Conservation (phyloP, 2,329 filamentous ascomycete genomes). For the Thelonectria discophora region DNA sequence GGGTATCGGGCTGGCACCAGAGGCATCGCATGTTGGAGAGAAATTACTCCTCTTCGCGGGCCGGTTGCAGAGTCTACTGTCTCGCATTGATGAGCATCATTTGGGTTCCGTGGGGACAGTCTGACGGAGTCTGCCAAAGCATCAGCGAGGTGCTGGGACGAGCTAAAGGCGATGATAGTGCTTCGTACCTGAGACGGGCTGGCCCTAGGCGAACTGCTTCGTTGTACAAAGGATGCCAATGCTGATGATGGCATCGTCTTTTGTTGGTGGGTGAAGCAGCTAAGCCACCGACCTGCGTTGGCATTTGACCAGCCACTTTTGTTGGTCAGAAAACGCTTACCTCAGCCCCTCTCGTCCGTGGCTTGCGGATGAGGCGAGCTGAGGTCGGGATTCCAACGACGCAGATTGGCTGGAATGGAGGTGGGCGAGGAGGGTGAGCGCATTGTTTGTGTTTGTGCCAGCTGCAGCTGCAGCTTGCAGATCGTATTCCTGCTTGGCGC, state of each 20-base stretch:
- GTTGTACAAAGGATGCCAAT: not conserved
- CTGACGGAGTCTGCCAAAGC: not conserved
- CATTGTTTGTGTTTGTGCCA: slow-evolving; percentile 6
- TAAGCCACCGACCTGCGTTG: slow-evolving; percentile 1
- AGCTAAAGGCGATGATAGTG: not conserved
- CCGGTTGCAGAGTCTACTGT: not conserved
- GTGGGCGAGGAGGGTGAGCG: not conserved
- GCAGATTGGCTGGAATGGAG: slow-evolving; percentile 3
- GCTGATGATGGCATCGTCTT: not conserved
- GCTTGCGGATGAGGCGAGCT: slow-evolving; percentile 5
- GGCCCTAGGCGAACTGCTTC: slow-evolving; percentile 4
- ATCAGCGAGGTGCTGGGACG: slow-evolving; percentile 6
- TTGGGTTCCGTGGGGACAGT: not conserved
- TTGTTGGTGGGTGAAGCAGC: not conserved
- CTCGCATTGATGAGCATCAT: slow-evolving; percentile 13
- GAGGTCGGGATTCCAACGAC: not conserved
- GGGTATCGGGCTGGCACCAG: not conserved
- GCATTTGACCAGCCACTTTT: not conserved
- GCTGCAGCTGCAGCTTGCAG: slow-evolving; percentile 13
- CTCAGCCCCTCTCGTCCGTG: not conserved
- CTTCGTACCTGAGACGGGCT: not conserved
- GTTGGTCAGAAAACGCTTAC: not conserved
- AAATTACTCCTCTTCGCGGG: not conserved
- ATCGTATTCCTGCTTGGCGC: slow-evolving; percentile 5
- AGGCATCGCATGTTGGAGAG: slow-evolving; percentile 4